phyloP scores from a whole-genome alignment of 2,329 filamentous ascomycete species.

The Aureobasidium sp. region DNA sequence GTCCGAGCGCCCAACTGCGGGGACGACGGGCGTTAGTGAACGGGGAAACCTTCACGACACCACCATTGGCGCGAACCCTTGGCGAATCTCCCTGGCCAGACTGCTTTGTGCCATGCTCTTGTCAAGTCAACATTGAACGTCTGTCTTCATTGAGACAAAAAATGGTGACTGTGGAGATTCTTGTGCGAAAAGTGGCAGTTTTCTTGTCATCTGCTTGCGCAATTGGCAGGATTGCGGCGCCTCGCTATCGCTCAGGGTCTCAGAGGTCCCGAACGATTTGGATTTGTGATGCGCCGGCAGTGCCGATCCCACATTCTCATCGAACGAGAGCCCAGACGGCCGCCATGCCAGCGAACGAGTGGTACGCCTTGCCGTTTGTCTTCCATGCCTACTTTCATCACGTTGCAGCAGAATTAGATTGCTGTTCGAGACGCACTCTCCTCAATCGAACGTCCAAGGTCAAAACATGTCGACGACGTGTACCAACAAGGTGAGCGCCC shows the following conservation, averaged over 20 bases:
- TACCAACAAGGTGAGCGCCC: background rate
- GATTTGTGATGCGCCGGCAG: conserved; percentile 1
- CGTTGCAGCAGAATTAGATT: background rate
- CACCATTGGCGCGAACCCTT: conserved; percentile 7
- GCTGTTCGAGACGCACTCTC: background rate
- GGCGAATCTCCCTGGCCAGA: background rate
- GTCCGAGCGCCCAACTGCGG: conserved; percentile 8
- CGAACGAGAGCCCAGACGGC: background rate
- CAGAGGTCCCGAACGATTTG: conserved; percentile 6
- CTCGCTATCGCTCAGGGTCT: conserved; percentile 1
- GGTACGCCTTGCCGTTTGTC: conserved; percentile 6
- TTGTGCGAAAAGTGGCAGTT: conserved; percentile 2
- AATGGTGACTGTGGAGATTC: background rate
- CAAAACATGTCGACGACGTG: background rate
- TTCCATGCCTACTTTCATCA: conserved; percentile 11
- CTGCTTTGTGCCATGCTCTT: background rate
- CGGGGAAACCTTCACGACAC: background rate
- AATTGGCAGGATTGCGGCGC: background rate
- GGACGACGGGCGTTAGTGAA: conserved; percentile 5
- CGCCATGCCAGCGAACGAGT: conserved; percentile 3
- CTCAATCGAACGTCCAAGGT: background rate
- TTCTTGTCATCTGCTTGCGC: conserved; percentile 2
- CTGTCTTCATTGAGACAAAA: background rate
- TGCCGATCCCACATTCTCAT: conserved; percentile 7
- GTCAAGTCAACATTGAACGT: background rate